Evolutionary conservation across 1,284 basidiomycete genomes (phyloP).

Genomic region (Nidula niveotomentosa): DNA sequence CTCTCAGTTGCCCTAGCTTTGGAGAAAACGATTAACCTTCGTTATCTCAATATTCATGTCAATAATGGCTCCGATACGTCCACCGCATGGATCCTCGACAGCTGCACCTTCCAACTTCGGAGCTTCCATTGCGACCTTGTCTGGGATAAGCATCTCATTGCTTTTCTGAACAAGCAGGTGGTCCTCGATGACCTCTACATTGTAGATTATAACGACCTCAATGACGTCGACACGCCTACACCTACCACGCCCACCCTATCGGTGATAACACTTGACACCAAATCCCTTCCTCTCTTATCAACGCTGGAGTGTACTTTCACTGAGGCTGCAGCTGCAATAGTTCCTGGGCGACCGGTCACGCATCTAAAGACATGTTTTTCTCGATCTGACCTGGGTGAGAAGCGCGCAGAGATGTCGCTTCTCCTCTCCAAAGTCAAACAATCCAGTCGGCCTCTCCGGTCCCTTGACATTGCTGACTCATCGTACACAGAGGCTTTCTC

Average conservation of each 20-base stretch:
- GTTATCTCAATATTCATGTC: conserved; percentile 52
- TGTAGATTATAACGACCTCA: conserved; percentile 47
- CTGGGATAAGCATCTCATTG: conserved; percentile 55
- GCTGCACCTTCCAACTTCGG: conserved; percentile 48
- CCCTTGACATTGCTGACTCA: conserved; percentile 62
- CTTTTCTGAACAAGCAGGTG: conserved; percentile 52
- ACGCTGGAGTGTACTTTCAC: conserved; percentile 64
- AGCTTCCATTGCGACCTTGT: conserved; percentile 64
- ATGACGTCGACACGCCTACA: background rate
- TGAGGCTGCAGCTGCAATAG: conserved; percentile 54
- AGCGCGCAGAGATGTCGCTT: conserved; percentile 46
- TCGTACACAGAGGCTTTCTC: conserved; percentile 53
- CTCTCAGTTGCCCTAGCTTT: conserved; percentile 44
- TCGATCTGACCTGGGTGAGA: conserved; percentile 40
- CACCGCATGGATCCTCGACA: conserved; percentile 51
- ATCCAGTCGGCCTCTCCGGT: conserved; percentile 40
- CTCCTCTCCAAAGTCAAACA: conserved; percentile 44
- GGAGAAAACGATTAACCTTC: conserved; percentile 39
- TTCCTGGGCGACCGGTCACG: conserved; percentile 55
- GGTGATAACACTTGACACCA: conserved; percentile 21
- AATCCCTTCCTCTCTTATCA: conserved; percentile 44
- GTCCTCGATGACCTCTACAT: conserved; percentile 57
- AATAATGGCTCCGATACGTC: conserved; percentile 36
- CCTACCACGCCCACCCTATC: background rate
- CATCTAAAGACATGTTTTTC: conserved; percentile 72